Base-by-base conservation (phyloP, 441 rosid species). In the Erodium moschatum region DNA sequence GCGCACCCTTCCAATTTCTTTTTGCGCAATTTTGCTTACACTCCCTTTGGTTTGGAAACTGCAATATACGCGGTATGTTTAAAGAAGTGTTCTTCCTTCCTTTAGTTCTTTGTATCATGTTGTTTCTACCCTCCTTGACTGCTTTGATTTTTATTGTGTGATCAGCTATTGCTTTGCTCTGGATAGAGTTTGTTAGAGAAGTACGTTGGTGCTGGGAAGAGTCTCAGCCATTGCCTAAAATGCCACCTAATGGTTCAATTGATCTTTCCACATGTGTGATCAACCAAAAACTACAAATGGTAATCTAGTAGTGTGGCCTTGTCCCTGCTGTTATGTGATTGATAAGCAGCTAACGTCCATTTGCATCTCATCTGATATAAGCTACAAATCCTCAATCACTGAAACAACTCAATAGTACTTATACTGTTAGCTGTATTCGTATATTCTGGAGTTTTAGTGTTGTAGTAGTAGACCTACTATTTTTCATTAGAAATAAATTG, bases 201-300 rank as follows among this genome's bases (percentile, higher is more conserved):
- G 88, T 90, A 72, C 96, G 96, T 69, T 95, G 94, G 94, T 92
- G 85, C 75, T 95, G 99, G 99, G 99, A 95, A 81, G 99, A 95
- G 83, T 78, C 91, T 48, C 97, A 90, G 71, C 80, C 90, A 24
- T 77, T 95, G 82, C 97, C 99, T 35, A 88, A 85, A 83, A 81
- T 90, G 86, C 83, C 83, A 60, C 67, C 67, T 21, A 76, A 74
- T 79, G 88, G 92, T 78, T 77, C 85, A 38, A 84, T 95, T 83
- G 97, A 90, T 82, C 79, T 95, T 67, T 82, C 93, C 27, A 87
- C 92, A 56, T 94, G 97, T 85, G 81, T 95, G 80, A 85, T 90
- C 74, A 68, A 95, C 82, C 99, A 92, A 82, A 95, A 95, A 84
- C 77, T 95, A 73, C 99, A 92, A 69, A 81, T 95, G 95, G 99